Base-by-base conservation (phyloP, 164 flowering plant species). In the Paratinospora sagittata region DNA sequence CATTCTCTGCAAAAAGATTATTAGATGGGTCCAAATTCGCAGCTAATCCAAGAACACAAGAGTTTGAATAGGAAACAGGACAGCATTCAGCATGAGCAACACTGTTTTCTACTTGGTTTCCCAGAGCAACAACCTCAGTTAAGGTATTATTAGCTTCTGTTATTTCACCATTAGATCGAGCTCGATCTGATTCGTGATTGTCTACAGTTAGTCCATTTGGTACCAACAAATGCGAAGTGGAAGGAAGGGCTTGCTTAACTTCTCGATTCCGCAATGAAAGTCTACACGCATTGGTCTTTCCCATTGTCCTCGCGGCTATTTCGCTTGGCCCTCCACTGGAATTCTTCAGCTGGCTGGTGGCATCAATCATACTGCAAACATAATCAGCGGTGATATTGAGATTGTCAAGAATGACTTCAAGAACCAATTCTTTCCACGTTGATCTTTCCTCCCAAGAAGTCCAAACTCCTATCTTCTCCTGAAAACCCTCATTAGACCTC, bases 391-490 rank as follows among this genome's bases (percentile, higher is more conserved):
- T 45, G 41, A 62, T 13, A 27, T 60, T 1, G 3, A 67, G 10
- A 21, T 49, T 43, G 3, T 45, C 45, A 8, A 0, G 3, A 43
- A 73, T 61, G 8, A 47, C 65, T 57, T 67, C 34, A 0, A 12
- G 2, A 43, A 67, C 62, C 14, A 73, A 67, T 41, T 67, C 65
- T 55, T 69, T 73, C 92, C 90, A 90, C 67, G 77, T 57, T 55
- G 70, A 12, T 75, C 67, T 72, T 21, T 9, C 24, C 24, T 11
- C 66, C 27, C 73, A 66, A 79, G 43, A 30, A 30, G 34, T 88
- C 92, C 92, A 90, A 34, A 84, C 85, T 47, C 65, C 69, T 41
- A 81, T 71, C 30, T 16, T 57, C 23, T 52, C 70, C 52, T 55
- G 23, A 71, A 85, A 85, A 24, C 26, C 81, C 58, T 74, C 70